Evolutionary conservation across 164 flowering plant species (phyloP).

Genomic region (Liriodendron chinense): DNA sequence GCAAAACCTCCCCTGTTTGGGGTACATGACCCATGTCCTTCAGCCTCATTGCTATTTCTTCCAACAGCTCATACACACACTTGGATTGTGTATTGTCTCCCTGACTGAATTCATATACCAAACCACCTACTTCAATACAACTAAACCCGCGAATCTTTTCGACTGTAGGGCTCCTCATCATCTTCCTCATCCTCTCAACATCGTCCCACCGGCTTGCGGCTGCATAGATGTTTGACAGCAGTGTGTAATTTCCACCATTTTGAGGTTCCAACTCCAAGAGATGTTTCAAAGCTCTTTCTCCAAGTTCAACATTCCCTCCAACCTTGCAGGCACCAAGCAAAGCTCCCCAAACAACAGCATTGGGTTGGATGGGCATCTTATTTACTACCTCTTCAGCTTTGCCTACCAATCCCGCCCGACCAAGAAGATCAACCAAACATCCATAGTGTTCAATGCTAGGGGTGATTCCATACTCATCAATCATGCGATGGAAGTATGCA

Average conservation of each 20-base stretch:
- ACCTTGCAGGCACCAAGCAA: conserved; percentile 32
- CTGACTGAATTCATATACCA: conserved; percentile 28
- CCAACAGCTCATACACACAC: not conserved
- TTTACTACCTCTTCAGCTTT: conserved; percentile 14
- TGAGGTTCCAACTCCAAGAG: conserved; percentile 31
- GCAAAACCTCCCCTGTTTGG: not conserved
- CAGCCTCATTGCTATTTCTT: conserved; percentile 6
- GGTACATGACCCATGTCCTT: conserved; percentile 5
- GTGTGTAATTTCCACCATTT: conserved; percentile 36
- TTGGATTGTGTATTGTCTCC: conserved; percentile 5
- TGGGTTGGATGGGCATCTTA: conserved; percentile 32
- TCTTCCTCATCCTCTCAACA: conserved; percentile 22
- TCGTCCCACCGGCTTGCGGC: conserved; percentile 27
- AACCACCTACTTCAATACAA: conserved; percentile 29
- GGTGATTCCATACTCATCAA: conserved; percentile 5
- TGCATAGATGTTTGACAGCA: conserved; percentile 34
- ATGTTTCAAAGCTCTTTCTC: conserved; percentile 24
- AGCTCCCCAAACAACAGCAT: conserved; percentile 29
- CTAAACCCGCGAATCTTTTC: conserved; percentile 34
- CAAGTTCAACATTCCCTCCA: conserved; percentile 22
- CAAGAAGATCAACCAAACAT: conserved; percentile 8
- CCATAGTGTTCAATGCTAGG: conserved; percentile 9
- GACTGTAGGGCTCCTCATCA: conserved; percentile 28
- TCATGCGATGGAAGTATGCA: not conserved
- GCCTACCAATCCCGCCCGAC: conserved; percentile 1